Evolutionary conservation across 768 basidiomycete species (phyloP).

Genomic region (Dentipellis sp.): DNA sequence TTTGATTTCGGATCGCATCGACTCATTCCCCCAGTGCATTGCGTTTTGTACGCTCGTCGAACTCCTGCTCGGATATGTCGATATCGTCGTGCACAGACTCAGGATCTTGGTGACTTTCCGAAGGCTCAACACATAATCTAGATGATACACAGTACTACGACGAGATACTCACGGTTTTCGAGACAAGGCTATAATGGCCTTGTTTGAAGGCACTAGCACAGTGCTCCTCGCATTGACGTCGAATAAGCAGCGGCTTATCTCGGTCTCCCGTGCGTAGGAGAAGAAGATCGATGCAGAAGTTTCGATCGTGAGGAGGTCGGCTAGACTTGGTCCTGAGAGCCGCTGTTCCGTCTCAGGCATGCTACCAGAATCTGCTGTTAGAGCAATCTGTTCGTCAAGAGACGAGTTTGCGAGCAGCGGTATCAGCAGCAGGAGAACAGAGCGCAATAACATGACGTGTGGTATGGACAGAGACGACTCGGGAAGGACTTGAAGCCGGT

Average conservation of each 20-base stretch:
- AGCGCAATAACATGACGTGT: too few species aligned
- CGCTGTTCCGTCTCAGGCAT: neutral
- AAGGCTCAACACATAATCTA: too few species aligned
- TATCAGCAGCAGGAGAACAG: neutral
- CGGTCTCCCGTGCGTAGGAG: conserved; percentile 68
- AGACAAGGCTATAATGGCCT: conserved; percentile 73
- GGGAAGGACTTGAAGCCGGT: too few species aligned
- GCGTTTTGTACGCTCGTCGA: conserved; percentile 44
- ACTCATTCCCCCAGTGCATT: too few species aligned
- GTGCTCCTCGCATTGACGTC: conserved; percentile 32
- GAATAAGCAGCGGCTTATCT: conserved; percentile 43
- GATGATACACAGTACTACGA: neutral
- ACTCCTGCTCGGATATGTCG: conserved; percentile 58
- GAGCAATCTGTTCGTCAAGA: neutral
- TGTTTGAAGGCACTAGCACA: conserved; percentile 78
- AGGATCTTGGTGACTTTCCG: conserved; percentile 51
- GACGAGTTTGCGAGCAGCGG: neutral
- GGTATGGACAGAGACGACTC: too few species aligned
- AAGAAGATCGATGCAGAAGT: conserved; percentile 73
- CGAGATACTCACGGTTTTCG: conserved; percentile 65
- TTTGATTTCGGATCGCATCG: too few species aligned
- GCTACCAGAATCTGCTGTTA: neutral
- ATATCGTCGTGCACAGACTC: conserved; percentile 31
- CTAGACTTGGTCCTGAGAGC: conserved; percentile 40
- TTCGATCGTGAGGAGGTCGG: conserved; percentile 75